phyloP scores from a whole-genome alignment of 495 filamentous ascomycete genomes.

The Lasiosphaeria miniovina region DNA sequence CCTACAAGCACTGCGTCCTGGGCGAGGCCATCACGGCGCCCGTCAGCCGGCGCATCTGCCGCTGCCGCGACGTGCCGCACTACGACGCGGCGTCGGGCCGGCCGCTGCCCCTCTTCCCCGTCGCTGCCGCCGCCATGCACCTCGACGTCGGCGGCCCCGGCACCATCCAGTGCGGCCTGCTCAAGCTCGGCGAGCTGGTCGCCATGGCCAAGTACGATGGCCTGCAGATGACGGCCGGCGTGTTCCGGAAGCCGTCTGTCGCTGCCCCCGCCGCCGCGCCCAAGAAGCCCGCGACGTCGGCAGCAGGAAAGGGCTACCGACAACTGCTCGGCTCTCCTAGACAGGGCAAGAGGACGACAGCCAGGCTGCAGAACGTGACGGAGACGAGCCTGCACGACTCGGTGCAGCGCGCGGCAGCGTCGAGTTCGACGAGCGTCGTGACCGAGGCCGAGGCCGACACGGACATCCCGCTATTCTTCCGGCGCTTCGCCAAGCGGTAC shows the following conservation, averaged over 20 bases:
- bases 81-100: not conserved
- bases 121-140: not conserved
- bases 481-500: conserved; percentile 26
- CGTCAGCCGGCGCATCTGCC: not conserved
- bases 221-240: not conserved
- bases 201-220: conserved; percentile 3
- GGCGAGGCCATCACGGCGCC: not conserved
- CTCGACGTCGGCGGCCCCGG: not conserved
- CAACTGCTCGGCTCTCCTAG: not conserved
- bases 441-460: conserved; percentile 14
- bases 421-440: not conserved
- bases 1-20: conserved; percentile 3
- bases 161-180: not conserved
- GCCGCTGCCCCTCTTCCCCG: not conserved
- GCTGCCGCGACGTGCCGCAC: not conserved
- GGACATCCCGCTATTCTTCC: conserved; percentile 35
- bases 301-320: not conserved
- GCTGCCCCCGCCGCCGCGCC: no score
- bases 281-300: no score
- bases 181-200: not conserved
- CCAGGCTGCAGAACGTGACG: not conserved
- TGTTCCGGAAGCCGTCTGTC: not conserved
- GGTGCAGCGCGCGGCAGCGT: not conserved
- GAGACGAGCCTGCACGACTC: not conserved
- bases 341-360: not conserved